These are phyloP conservation scores for Diaporthe sp. DNA, from an alignment of 2,329 filamentous ascomycete genomes.

Conservation along the genomic window DNA sequence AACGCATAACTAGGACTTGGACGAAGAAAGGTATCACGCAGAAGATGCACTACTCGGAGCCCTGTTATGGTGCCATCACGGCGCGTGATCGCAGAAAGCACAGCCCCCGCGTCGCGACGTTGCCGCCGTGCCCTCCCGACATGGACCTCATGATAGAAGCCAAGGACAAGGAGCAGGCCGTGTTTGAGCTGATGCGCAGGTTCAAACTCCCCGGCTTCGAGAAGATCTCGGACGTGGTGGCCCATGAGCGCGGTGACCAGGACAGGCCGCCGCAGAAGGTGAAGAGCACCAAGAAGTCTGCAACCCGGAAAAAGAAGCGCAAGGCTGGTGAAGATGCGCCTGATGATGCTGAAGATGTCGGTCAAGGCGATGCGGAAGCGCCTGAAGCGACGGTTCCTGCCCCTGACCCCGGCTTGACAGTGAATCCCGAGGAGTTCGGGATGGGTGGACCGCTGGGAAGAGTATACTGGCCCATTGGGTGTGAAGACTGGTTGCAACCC, in stretches of 20 bases:
- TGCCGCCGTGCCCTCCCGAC: conserved; percentile 84
- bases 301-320: conserved; percentile 52
- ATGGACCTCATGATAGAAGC: conserved; percentile 99
- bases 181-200: conserved; percentile 92
- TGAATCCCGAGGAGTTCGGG: conserved; percentile 78
- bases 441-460: conserved; percentile 88
- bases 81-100: conserved; percentile 86
- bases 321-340: conserved; percentile 46
- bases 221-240: conserved; percentile 81
- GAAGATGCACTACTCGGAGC: conserved; percentile 98
- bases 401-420: conserved; percentile 8
- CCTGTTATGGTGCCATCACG: conserved; percentile 81
- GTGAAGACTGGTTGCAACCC: conserved; percentile 91
- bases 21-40: conserved; percentile 85
- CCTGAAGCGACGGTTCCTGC: not conserved
- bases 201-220: conserved; percentile 88
- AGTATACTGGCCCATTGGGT: conserved; percentile 91
- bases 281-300: conserved; percentile 56
- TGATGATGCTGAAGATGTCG: conserved; percentile 56
- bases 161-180: conserved; percentile 97
- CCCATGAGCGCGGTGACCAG: conserved; percentile 83
- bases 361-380: conserved; percentile 49
- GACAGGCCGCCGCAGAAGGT: conserved; percentile 66
- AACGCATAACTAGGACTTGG: conserved; percentile 88
- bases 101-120: conserved; percentile 80